Conservation (phyloP, 805 yeast species). For the Ogataea pini region DNA sequence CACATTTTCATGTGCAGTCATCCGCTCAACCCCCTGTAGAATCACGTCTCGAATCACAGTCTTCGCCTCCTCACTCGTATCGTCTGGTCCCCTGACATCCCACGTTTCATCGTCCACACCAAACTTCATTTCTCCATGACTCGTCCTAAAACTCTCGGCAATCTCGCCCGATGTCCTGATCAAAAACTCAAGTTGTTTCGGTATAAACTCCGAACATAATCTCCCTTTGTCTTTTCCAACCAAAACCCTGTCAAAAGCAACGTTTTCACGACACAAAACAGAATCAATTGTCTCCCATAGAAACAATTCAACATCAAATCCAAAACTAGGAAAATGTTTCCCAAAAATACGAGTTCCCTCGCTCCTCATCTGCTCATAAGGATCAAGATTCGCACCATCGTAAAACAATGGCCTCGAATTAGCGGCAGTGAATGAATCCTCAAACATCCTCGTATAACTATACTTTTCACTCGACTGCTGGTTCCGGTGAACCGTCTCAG, state of each 20-base stretch:
- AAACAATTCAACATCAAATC: conserved; percentile 20
- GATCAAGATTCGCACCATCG: conserved; percentile 47
- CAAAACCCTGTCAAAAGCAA: conserved; percentile 10
- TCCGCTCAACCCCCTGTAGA: not conserved
- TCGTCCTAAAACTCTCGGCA: not conserved
- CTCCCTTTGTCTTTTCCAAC: conserved; percentile 1
- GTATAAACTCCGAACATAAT: conserved; percentile 13
- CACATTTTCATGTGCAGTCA: not conserved
- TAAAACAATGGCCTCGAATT: conserved; percentile 26
- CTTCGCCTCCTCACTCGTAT: conserved; percentile 9
- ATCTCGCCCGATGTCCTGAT: conserved; percentile 4
- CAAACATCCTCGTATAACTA: conserved; percentile 2
- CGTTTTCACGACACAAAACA: conserved; percentile 17
- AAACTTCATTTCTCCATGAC: not conserved
- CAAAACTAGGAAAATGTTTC: conserved; percentile 11
- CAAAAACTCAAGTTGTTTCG: conserved; percentile 13
- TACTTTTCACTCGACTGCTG: conserved; percentile 1
- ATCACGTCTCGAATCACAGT: conserved; percentile 2
- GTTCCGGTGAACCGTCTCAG: conserved; percentile 6
- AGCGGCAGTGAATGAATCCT: conserved; percentile 16
- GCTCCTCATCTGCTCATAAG: conserved; percentile 33
- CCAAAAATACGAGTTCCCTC: conserved; percentile 14
- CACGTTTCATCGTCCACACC: not conserved
- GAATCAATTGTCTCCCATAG: conserved; percentile 23
- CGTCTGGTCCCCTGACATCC: conserved; percentile 5